Evolutionary conservation across 2,329 filamentous ascomycete species (phyloP), one percentile per base, ranked within the genome.

Genomic region (Phialemoniopsis sp.): DNA sequence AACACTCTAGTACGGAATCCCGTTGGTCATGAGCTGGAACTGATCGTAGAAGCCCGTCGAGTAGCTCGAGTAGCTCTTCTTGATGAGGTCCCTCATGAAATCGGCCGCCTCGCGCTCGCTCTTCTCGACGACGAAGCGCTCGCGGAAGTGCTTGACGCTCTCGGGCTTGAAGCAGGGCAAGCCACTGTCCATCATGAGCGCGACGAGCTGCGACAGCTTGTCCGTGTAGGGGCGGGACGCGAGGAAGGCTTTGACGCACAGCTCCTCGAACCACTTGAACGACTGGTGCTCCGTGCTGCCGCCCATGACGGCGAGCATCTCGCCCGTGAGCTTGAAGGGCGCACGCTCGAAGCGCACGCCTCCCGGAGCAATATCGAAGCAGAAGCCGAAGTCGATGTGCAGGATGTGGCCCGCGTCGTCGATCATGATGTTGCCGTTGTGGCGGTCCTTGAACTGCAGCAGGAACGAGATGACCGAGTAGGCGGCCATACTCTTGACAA

Each of bases 401-500:
- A 98, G 78, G 55, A 98, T 95, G 64, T 98, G 93, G 4, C 94
- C 93, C 1, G 86, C 87, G 55, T 96, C 91, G 60, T 98, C 91
- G 47, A 98, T 83, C 94, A 98, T 98, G 70, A 98, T 98, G 70
- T 98, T 98, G 46, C 93, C 93, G 62, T 98, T 98, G 68, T 98
- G 93, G 4, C 93, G 84, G 60, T 99, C 93, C 64, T 99, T 99
- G 82, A 99, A 97, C 57, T 98, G 94, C 29, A 98, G 71, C 13
- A 98, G 73, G 67, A 95, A 98, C 0, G 89, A 94, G 49, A 98
- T 97, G 54, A 98, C 85, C 14, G 87, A 94, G 70, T 98, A 98
- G 12, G 93, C 94, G 1, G 94, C 93, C 93, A 98, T 97, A 58
- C 86, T 93, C 70, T 98, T 98, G 64, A 98, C 90, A 59, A 99